These are phyloP conservation scores for Metschnikowia lunata DNA, from an alignment of 805 yeast species.

Conservation along the genomic window DNA sequence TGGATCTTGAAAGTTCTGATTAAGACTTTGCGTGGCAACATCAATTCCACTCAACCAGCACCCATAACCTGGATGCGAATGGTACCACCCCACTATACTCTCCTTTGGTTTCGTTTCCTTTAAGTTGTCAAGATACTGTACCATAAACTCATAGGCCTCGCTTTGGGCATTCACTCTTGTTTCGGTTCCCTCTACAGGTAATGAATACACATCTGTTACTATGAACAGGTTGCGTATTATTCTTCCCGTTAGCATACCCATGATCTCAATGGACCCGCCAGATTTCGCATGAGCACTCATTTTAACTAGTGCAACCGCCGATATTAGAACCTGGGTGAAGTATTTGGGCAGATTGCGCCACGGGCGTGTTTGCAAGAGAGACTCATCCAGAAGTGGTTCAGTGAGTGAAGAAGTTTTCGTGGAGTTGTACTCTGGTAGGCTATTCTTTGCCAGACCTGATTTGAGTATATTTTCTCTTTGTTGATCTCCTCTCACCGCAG, in stretches of 20 bases:
- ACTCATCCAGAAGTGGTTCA: slow-evolving; percentile 7
- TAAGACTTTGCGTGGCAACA: slow-evolving; percentile 80
- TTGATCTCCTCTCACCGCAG: too few species aligned
- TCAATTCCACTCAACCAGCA: slow-evolving; percentile 95
- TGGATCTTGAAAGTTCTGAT: slow-evolving; percentile 89
- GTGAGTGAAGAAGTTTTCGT: slow-evolving; percentile 11
- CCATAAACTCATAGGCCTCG: slow-evolving; percentile 95
- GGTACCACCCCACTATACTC: slow-evolving; percentile 95
- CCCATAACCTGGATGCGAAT: slow-evolving; percentile 94
- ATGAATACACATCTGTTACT: slow-evolving; percentile 75
- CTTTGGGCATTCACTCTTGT: slow-evolving; percentile 91
- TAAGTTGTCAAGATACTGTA: slow-evolving; percentile 61
- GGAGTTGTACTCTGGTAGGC: slow-evolving; percentile 4
- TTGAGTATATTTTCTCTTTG: background rate
- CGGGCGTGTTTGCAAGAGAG: slow-evolving; percentile 30
- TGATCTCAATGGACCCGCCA: slow-evolving; percentile 86
- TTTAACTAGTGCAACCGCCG: slow-evolving; percentile 67
- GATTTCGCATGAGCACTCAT: slow-evolving; percentile 76
- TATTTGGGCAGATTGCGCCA: slow-evolving; percentile 58
- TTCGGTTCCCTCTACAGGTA: slow-evolving; percentile 96
- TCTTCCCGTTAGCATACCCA: slow-evolving; percentile 92
- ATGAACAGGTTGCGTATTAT: slow-evolving; percentile 52
- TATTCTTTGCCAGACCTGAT: slow-evolving; percentile 5
- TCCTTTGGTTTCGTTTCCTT: slow-evolving; percentile 47
- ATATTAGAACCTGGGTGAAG: slow-evolving; percentile 58